Base-by-base conservation (phyloP, 306 rosid genomes). In the Phaseolus lunatus region DNA sequence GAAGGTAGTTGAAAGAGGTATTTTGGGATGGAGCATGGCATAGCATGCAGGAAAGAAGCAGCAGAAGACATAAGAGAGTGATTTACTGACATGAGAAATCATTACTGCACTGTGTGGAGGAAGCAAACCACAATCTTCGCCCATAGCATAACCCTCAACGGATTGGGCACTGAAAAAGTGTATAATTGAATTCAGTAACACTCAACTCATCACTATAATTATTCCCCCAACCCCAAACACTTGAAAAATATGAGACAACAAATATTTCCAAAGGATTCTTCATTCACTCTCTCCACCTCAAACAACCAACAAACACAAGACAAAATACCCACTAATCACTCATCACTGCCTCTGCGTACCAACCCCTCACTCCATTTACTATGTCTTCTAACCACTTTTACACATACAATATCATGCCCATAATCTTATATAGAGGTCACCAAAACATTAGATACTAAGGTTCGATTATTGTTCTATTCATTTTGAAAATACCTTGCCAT, bases 11-110 rank as follows among this genome's bases (percentile, higher is more conserved):
- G n/a, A n/a, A n/a, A n/a, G n/a, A n/a, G n/a, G n/a, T n/a, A n/a
- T n/a, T n/a, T n/a, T n/a, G n/a, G n/a, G n/a, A n/a, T n/a, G n/a
- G n/a, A n/a, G n/a, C n/a, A n/a, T n/a, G n/a, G n/a, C n/a, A n/a
- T n/a, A n/a, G n/a, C n/a, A n/a, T n/a, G n/a, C n/a, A n/a, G n/a
- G n/a, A n/a, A n/a, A 27, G 76, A 20, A 61, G 3, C n/a, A 57
- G 43, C 49, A 1, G 24, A 26, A 50, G 59, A 80, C 79, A 66
- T 43, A 18, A 61, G 9, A 54, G 35, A 77, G 58, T 19, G 22
- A 47, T 56, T 56, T 47, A 43, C 84, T 81, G 84, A 81, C 84
- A 81, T 56, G 24, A 66, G 24, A 66, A 74, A 67, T 81, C 19
- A 80, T 80, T 54, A 73, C 43, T 53, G 66, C 72, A 2, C 37